These are phyloP conservation scores for Cucumis sativus DNA, from an alignment of 306 rosid genomes.

Conservation along the genomic window Cucumber_9930_V3 NC_026660.2:3147001-3147500, in stretches of 20 bases:
- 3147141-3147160: background rate
- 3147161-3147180: background rate
- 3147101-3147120: background rate
- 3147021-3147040: background rate
- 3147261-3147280: background rate
- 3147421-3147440: background rate
- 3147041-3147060: background rate
- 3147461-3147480: no score
- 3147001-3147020: background rate
- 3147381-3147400: background rate
- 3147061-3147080: conserved; percentile 4
- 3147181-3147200: background rate
- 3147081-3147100: background rate
- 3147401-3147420: background rate
- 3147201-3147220: background rate
- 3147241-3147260: background rate
- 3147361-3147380: no score
- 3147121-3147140: no score
- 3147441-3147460: background rate
- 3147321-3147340: background rate
- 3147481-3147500: background rate
- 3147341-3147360: background rate
- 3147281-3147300: background rate
- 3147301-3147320: background rate
- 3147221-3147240: background rate